Conservation (phyloP, 768 basidiomycete species). For the Tricholoma bakamatsutake region DNA sequence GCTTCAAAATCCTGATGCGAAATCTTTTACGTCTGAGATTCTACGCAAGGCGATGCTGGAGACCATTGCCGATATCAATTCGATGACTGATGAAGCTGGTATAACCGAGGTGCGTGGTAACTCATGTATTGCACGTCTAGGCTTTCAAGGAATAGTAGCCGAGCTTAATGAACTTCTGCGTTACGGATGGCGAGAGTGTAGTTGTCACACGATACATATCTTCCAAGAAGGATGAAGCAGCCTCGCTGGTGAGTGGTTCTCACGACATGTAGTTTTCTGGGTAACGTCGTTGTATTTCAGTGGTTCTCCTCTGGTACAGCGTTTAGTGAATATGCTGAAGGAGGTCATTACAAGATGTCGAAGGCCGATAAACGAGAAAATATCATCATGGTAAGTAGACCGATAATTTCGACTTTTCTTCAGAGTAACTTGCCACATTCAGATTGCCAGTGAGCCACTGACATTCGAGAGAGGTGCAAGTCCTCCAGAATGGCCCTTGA, state of each 20-base stretch:
- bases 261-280: not conserved
- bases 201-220: slow-evolving; percentile 95
- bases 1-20: slow-evolving; percentile 78
- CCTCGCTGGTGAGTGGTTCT: slow-evolving; percentile 59
- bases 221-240: slow-evolving; percentile 86
- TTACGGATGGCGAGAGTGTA: slow-evolving; percentile 92
- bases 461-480: slow-evolving; percentile 86
- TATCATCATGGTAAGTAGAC: slow-evolving; percentile 72
- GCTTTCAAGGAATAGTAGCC: slow-evolving; percentile 41
- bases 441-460: slow-evolving; percentile 89
- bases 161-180: slow-evolving; percentile 91
- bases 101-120: slow-evolving; percentile 55
- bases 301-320: slow-evolving; percentile 96
- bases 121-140: not conserved
- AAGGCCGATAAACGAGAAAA: slow-evolving; percentile 95
- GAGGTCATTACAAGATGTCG: slow-evolving; percentile 91
- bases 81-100: slow-evolving; percentile 63
- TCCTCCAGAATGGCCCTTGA: slow-evolving; percentile 3
- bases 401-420: slow-evolving; percentile 8
- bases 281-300: slow-evolving; percentile 26
- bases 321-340: slow-evolving; percentile 85
- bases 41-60: slow-evolving; percentile 84
- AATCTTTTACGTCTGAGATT: slow-evolving; percentile 61
- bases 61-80: slow-evolving; percentile 77
- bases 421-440: slow-evolving; percentile 8